Evolutionary conservation across 495 filamentous ascomycete genomes (phyloP), one percentile per base, ranked within the genome.

Genomic region (Cryomyces antarcticus): DNA sequence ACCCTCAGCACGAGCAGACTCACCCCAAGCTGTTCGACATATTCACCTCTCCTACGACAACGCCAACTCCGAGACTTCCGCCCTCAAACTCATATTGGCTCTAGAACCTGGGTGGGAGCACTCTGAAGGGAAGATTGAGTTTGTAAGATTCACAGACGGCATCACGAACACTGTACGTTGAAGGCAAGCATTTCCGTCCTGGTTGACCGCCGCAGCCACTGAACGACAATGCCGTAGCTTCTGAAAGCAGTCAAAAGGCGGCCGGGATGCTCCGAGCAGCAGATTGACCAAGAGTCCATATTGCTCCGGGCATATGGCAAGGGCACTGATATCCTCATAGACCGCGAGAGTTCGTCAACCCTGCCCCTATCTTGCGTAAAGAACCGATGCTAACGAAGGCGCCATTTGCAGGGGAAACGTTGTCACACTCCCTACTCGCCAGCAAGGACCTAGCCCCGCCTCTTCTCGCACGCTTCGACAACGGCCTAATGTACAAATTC

Each of bases 401-500:
- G 29, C 13, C 24, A 12, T 30, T 38, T 43, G 50, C 58, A 81
- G 77, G 73, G 59, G 79, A 84, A 68, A 69, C 72, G 28, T 66
- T 60, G 28, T 76, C 78, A 38, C 79, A 84, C 52, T 72, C 70
- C 39, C 68, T 89, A 30, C 74, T 96, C 39, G 81, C 84, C 56
- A 73, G 70, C 49, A 65, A 80, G 52, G 72, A 74, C 55, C 74
- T 96, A 38, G 89, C 89, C 6, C 92, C 89, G 38, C 68, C 78
- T 35, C 67, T 99, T 5, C 69, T 96, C 39, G 92, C 86, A 9
- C 82, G 86, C 46, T 99, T 99, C 68, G 69, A 86, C 44, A 99
- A 99, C 58, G 89, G 89, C 46, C 79, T 99, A 54, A 70, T 96
- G 46, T 99, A 99, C 63, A 72, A 79, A 44, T 99, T 82, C 60